A percentile compares a stretch with the other conserved stretches of the same genome.
Evolutionary conservation across 805 yeast genomes (phyloP).

Genomic region (Isabelozyma rhagii): DNA sequence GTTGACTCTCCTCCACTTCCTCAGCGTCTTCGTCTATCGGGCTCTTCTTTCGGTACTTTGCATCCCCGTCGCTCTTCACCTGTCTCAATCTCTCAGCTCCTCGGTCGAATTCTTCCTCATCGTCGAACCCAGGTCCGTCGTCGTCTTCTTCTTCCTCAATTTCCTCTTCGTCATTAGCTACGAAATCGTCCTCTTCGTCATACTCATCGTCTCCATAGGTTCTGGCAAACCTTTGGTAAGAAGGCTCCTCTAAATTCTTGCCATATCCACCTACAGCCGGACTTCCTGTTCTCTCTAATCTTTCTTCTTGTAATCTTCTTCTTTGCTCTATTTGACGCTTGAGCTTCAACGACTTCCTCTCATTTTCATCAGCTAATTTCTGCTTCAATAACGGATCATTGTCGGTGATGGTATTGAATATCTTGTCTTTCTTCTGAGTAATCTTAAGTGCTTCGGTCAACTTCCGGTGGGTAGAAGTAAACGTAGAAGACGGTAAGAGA

Average conservation of each 20-base stretch:
- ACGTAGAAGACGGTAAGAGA: slow-evolving; percentile 88
- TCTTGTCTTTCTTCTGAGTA: slow-evolving; percentile 45
- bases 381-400: slow-evolving; percentile 71
- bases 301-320: slow-evolving; percentile 57
- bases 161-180: slow-evolving; percentile 43
- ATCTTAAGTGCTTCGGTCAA: slow-evolving; percentile 68
- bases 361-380: slow-evolving; percentile 63
- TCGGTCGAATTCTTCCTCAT: slow-evolving; percentile 45
- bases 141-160: slow-evolving; percentile 40
- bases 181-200: slow-evolving; percentile 42
- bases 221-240: slow-evolving; percentile 37
- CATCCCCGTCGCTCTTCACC: slow-evolving; percentile 55
- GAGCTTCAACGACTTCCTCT: slow-evolving; percentile 51
- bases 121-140: slow-evolving; percentile 32
- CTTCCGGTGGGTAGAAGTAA: slow-evolving; percentile 75
- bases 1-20: slow-evolving; percentile 26
- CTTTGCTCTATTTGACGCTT: slow-evolving; percentile 65
- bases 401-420: slow-evolving; percentile 51
- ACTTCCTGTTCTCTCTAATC: slow-evolving; percentile 46
- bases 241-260: slow-evolving; percentile 21
- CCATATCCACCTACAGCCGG: slow-evolving; percentile 15
- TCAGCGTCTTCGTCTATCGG: slow-evolving; percentile 15
- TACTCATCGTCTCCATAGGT: slow-evolving; percentile 34
- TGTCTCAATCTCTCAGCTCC: slow-evolving; percentile 59
- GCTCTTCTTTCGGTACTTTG: slow-evolving; percentile 33